Evolutionary conservation across 768 basidiomycete genomes (phyloP).

Genomic region (Tricholoma matsutake): DNA sequence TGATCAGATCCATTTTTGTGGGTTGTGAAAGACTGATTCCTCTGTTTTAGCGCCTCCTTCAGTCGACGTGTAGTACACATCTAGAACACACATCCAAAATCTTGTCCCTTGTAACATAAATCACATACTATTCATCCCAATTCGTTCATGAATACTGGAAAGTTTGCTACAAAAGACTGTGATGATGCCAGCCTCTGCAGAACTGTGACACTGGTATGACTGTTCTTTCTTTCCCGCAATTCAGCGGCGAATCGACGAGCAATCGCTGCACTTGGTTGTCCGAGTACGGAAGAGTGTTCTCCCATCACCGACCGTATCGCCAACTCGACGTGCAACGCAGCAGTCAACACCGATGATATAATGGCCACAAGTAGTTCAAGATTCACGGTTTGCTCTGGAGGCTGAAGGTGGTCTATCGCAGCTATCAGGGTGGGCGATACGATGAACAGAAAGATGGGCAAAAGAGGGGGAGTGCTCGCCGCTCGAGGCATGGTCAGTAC

Average conservation of each 20-base stretch:
- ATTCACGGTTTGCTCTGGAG: slow-evolving; percentile 51
- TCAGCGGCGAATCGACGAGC: slow-evolving; percentile 65
- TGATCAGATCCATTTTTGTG: slow-evolving; percentile 15
- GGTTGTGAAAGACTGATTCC: not conserved
- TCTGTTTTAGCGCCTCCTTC: slow-evolving; percentile 42
- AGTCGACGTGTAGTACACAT: slow-evolving; percentile 31
- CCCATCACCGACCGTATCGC: slow-evolving; percentile 53
- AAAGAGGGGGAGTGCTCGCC: slow-evolving; percentile 51
- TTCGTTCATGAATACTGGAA: slow-evolving; percentile 60
- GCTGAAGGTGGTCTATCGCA: slow-evolving; percentile 50
- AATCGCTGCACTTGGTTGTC: slow-evolving; percentile 61
- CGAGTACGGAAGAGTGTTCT: slow-evolving; percentile 49
- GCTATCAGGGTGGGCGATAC: slow-evolving; percentile 61
- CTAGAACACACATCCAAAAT: not conserved
- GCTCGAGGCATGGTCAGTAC: slow-evolving; percentile 61
- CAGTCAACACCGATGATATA: slow-evolving; percentile 62
- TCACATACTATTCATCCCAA: slow-evolving; percentile 21
- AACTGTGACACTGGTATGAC: slow-evolving; percentile 49
- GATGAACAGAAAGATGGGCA: slow-evolving; percentile 71
- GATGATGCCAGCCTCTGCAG: slow-evolving; percentile 59
- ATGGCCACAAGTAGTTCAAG: slow-evolving; percentile 65
- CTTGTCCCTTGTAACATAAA: not conserved
- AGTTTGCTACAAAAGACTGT: slow-evolving; percentile 67
- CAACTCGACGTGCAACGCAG: slow-evolving; percentile 69
- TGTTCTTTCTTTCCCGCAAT: slow-evolving; percentile 48